Percentiles rank a stretch among this genome's conserved stretches.
Conservation (phyloP, 2,329 filamentous ascomycete species). For the Pezicula radicicola region DNA sequence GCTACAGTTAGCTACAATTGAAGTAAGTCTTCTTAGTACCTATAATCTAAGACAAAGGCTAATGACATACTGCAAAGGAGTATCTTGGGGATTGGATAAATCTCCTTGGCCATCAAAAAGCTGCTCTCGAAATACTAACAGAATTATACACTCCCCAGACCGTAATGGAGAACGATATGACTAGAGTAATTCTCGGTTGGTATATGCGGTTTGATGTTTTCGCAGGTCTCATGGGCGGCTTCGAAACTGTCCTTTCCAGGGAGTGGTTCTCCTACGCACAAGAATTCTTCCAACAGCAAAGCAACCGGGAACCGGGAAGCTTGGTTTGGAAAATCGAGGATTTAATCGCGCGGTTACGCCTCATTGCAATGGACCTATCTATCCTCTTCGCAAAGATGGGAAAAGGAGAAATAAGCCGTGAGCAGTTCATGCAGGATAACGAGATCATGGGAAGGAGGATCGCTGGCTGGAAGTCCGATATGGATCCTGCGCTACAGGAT, state of each 20-base stretch:
- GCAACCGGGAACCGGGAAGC: constrained; percentile 56
- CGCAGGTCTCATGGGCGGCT: constrained; percentile 77
- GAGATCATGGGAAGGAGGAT: constrained; percentile 46
- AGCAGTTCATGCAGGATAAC: constrained; percentile 65
- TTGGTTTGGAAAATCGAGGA: constrained; percentile 65
- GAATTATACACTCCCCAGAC: constrained; percentile 75
- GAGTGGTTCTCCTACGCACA: constrained; percentile 64
- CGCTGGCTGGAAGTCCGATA: constrained; percentile 46
- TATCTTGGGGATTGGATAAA: constrained; percentile 96
- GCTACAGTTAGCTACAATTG: constrained; percentile 87
- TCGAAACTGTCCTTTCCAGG: constrained; percentile 67
- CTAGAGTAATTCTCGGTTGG: constrained; percentile 79
- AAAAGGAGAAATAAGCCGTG: constrained; percentile 59
- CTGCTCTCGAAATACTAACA: constrained; percentile 77
- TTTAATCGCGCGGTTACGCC: constrained; percentile 61
- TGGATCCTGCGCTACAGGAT: constrained; percentile 62
- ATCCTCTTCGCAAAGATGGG: constrained; percentile 69
- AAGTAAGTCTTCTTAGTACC: constrained; percentile 53
- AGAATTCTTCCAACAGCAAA: constrained; percentile 59
- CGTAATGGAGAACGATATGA: constrained; percentile 66
- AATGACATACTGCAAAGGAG: constrained; percentile 54
- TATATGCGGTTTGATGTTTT: constrained; percentile 87
- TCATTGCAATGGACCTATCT: constrained; percentile 79
- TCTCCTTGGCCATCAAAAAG: constrained; percentile 86
- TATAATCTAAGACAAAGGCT: constrained; percentile 2